Conservation (phyloP, 495 filamentous ascomycete genomes). For the Tuber indicum region DNA sequence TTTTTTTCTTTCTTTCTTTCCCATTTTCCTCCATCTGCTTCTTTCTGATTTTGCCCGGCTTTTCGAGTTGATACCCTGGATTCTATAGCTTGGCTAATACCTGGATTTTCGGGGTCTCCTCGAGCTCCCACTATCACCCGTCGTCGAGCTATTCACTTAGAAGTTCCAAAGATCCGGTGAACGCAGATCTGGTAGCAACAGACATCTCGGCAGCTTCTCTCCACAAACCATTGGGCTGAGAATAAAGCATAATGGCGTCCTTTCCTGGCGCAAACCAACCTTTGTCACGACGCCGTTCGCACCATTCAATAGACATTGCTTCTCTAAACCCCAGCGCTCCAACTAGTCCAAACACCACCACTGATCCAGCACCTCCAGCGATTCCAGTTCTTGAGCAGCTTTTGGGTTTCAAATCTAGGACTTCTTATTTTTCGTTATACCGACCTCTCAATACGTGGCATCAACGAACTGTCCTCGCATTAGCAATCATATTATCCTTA, state of each 20-base stretch:
- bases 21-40: not conserved
- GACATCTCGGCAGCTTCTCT: not conserved
- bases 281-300: not conserved
- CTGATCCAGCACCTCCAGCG: not conserved
- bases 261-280: constrained; percentile 4
- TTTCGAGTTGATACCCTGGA: not conserved
- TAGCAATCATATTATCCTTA: constrained; percentile 41
- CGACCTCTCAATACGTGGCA: constrained; percentile 33
- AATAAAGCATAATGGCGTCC: not conserved
- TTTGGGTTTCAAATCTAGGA: constrained; percentile 26
- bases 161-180: not conserved
- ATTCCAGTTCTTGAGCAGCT: constrained; percentile 10
- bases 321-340: not conserved
- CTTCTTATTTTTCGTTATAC: constrained; percentile 44
- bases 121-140: not conserved
- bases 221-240: not conserved
- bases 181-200: not conserved
- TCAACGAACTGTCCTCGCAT: constrained; percentile 32
- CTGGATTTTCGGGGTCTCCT: not conserved
- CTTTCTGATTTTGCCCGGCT: not conserved
- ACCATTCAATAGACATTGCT: constrained; percentile 1
- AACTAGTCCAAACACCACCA: not conserved
- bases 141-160: not conserved
- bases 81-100: not conserved
- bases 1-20: not conserved